A percentile compares a stretch with the other conserved stretches of the same genome.
phyloP scores from a whole-genome alignment of 164 flowering plant species.

The Aristolochia contorta region DNA sequence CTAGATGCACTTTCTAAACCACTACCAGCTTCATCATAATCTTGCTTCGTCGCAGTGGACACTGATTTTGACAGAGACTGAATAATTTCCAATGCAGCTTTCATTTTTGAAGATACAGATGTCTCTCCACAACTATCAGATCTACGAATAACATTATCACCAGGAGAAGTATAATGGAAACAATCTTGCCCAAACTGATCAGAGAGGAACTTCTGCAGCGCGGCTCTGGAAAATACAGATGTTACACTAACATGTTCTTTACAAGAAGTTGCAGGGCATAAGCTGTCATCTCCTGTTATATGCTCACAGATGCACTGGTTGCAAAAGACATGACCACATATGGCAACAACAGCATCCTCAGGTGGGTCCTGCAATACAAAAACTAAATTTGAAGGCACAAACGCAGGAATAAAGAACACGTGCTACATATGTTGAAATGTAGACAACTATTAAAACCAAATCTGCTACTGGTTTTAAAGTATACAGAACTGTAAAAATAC shows the following conservation, averaged over 20 bases:
- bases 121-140: slow-evolving; percentile 23
- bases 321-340: slow-evolving; percentile 92
- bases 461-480: no score
- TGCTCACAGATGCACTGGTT: slow-evolving; percentile 78
- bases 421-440: no score
- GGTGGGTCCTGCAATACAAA: slow-evolving; percentile 67
- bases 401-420: no score
- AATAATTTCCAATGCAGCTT: slow-evolving; percentile 59
- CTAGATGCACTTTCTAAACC: slow-evolving; percentile 6
- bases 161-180: slow-evolving; percentile 3
- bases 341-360: slow-evolving; percentile 84
- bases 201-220: slow-evolving; percentile 42
- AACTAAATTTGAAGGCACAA: neutral
- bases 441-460: no score
- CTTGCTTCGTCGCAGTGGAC: slow-evolving; percentile 4
- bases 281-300: slow-evolving; percentile 74
- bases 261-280: slow-evolving; percentile 62
- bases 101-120: slow-evolving; percentile 71
- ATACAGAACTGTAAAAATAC: neutral
- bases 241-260: slow-evolving; percentile 59
- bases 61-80: slow-evolving; percentile 22
- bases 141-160: slow-evolving; percentile 16
- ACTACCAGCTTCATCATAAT: neutral
- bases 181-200: slow-evolving; percentile 12
- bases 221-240: slow-evolving; percentile 57